Percentiles rank a stretch among this genome's conserved stretches.
Conservation (phyloP, 129 eudicot genomes). For the Logfia minima region DNA sequence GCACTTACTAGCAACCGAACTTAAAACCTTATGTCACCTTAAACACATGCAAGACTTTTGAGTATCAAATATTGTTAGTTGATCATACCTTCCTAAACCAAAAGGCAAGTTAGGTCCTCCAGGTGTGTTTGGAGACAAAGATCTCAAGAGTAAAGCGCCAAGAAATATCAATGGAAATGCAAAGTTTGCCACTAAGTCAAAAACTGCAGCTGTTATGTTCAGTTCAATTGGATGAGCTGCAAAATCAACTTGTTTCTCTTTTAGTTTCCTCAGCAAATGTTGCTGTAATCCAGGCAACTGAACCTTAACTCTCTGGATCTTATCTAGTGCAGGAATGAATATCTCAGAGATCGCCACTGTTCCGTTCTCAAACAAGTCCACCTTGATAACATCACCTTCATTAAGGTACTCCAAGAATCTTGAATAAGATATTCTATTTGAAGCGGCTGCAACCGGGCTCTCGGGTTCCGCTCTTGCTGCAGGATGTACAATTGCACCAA, state of each 20-base stretch:
- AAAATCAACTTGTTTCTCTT: slow-evolving; percentile 70
- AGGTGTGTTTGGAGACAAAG: slow-evolving; percentile 49
- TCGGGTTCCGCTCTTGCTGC: slow-evolving; percentile 54
- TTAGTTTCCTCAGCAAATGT: slow-evolving; percentile 52
- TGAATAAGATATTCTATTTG: slow-evolving; percentile 69
- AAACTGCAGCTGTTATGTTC: slow-evolving; percentile 36
- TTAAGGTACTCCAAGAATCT: slow-evolving; percentile 74
- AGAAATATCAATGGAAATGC: slow-evolving; percentile 68
- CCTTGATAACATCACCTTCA: slow-evolving; percentile 66
- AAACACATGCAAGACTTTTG: neutral
- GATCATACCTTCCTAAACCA: slow-evolving; percentile 70
- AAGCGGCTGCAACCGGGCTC: slow-evolving; percentile 46
- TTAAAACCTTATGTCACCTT: neutral
- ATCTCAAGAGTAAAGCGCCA: slow-evolving; percentile 53
- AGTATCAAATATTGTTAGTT: neutral
- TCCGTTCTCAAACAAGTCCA: slow-evolving; percentile 71
- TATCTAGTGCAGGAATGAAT: slow-evolving; percentile 47
- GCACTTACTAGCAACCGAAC: neutral
- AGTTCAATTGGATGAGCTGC: slow-evolving; percentile 63
- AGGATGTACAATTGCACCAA: slow-evolving; percentile 40
- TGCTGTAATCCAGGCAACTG: slow-evolving; percentile 75
- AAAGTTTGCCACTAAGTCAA: slow-evolving; percentile 63
- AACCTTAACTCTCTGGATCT: slow-evolving; percentile 64
- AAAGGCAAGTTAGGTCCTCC: slow-evolving; percentile 80
- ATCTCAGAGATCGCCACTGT: slow-evolving; percentile 65